Percentiles rank a stretch among this genome's conserved stretches.
Evolutionary conservation across 768 basidiomycete species (phyloP).

Genomic region (Pleurotus ostreatus): DNA sequence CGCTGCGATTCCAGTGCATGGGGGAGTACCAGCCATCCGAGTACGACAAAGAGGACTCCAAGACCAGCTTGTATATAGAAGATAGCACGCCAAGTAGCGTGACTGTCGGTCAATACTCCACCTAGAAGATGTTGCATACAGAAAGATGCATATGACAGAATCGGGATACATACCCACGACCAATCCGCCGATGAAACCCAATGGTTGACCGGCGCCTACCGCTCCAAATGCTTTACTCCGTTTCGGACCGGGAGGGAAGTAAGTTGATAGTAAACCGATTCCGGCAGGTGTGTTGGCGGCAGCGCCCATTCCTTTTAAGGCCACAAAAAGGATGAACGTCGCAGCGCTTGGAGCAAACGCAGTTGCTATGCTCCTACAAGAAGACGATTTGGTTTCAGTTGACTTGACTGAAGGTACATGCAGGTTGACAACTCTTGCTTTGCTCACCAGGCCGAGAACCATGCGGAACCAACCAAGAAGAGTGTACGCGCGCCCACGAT

Average conservation of each 20-base stretch:
- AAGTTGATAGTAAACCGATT: conserved; percentile 19
- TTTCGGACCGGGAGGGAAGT: conserved; percentile 25
- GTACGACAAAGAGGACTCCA: conserved; percentile 18
- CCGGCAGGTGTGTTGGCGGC: conserved; percentile 30
- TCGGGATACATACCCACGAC: conserved; percentile 19
- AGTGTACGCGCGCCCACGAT: conserved; percentile 21
- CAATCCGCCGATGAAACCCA: conserved; percentile 28
- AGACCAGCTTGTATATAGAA: conserved; percentile 30
- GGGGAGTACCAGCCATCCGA: conserved; percentile 19
- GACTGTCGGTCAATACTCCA: conserved; percentile 24
- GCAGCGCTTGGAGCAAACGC: conserved; percentile 23
- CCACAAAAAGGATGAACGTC: conserved; percentile 26
- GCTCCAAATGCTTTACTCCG: conserved; percentile 28
- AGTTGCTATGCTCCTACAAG: conserved; percentile 22
- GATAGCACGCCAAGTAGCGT: conserved; percentile 27
- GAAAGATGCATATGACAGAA: neutral
- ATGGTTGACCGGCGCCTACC: conserved; percentile 28
- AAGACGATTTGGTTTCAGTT: neutral
- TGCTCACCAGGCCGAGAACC: conserved; percentile 25
- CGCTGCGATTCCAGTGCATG: conserved; percentile 12
- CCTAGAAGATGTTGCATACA: conserved; percentile 13
- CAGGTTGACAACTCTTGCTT: neutral
- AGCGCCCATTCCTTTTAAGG: conserved; percentile 26
- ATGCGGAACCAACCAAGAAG: conserved; percentile 25
- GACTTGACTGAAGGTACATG: neutral